These are phyloP conservation scores for Sporothrix euskadiensis DNA, from an alignment of 2,329 filamentous ascomycete species.

Conservation along the genomic window DNA sequence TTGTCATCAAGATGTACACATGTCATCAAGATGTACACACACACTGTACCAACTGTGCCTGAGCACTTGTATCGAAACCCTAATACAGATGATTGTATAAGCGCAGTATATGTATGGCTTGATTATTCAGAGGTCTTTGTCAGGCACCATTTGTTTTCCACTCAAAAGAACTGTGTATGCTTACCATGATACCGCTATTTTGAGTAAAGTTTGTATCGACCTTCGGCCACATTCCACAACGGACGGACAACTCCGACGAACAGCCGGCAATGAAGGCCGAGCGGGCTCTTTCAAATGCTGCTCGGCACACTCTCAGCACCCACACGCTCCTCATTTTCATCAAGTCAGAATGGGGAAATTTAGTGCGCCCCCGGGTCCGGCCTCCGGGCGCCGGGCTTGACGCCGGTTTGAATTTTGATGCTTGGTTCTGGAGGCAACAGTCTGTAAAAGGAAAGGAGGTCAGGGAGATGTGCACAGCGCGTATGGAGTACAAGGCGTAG, in stretches of 20 bases:
- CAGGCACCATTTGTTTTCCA: neutral
- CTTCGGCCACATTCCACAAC: neutral
- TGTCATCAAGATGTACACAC: neutral
- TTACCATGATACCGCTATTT: neutral
- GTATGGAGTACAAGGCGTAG: neutral
- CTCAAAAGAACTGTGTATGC: no score
- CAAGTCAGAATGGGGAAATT: neutral
- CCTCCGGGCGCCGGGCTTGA: no score
- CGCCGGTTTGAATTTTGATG: no score
- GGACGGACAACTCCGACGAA: no score
- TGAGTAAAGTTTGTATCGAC: neutral
- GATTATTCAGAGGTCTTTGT: neutral
- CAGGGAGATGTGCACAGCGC: neutral
- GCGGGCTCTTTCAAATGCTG: neutral
- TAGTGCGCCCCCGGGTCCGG: neutral
- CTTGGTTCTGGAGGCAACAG: neutral
- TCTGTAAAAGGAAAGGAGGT: neutral
- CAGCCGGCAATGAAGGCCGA: neutral
- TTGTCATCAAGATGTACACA: neutral
- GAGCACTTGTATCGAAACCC: neutral
- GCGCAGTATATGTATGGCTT: no score
- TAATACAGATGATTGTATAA: neutral
- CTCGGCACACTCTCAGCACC: neutral
- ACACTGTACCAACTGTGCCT: neutral
- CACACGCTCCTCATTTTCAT: neutral